Percentiles rank a stretch among this genome's conserved stretches.
Conservation (phyloP, 2,329 filamentous ascomycete genomes). For the Cladosporium sp. region DNA sequence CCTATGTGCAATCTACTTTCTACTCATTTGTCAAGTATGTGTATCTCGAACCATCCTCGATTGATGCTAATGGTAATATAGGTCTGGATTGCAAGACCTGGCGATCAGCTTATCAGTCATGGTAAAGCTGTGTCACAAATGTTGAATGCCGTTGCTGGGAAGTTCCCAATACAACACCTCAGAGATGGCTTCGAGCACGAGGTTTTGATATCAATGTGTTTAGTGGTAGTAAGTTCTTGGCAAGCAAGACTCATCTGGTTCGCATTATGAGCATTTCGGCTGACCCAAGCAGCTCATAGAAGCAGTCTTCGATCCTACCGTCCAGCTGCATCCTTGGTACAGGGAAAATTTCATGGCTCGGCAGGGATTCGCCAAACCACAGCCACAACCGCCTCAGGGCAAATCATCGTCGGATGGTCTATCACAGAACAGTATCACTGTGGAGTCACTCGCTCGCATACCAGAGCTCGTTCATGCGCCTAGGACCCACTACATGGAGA, state of each 20-base stretch:
- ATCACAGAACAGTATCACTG: neutral
- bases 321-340: constrained; percentile 16
- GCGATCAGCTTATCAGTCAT: constrained; percentile 7
- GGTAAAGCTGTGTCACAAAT: constrained; percentile 15
- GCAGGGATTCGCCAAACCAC: neutral
- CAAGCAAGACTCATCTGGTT: neutral
- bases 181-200: constrained; percentile 13
- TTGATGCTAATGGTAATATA: neutral
- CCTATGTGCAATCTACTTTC: constrained; percentile 21
- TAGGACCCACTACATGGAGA: neutral
- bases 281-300: constrained; percentile 9
- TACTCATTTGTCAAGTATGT: constrained; percentile 21
- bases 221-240: constrained; percentile 9
- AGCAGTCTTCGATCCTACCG: constrained; percentile 9
- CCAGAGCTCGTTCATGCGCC: constrained; percentile 3
- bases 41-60: neutral
- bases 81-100: constrained; percentile 14
- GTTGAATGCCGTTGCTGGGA: constrained; percentile 14
- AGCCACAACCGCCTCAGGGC: neutral
- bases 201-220: constrained; percentile 8
- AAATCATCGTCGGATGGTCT: neutral
- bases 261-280: neutral
- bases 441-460: constrained; percentile 6
- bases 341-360: neutral
- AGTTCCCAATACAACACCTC: neutral